Base-by-base conservation (phyloP, 257 asterid genomes). In the Eucommia ulmoides region DNA sequence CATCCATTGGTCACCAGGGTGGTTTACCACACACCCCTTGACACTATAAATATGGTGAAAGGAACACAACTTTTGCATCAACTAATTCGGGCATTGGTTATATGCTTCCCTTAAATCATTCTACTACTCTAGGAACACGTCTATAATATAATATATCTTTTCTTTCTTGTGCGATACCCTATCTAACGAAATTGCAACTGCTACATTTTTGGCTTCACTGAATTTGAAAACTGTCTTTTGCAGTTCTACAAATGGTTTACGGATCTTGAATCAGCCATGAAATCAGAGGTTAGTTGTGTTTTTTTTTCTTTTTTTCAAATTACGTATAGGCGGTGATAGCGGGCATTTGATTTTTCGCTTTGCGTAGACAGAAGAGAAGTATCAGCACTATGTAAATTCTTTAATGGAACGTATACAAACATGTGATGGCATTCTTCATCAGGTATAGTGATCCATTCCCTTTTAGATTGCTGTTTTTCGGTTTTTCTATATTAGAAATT, bases 171-270 rank as follows among this genome's bases (percentile, higher is more conserved):
- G 11, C 14, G 3, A 35, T 2, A 15, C 11, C 12, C 12, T 35
- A 15, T 1, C 44, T 35, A 35, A 4, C n/a, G 44, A 10, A 2
- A 35, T 35, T 35, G 11, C 11, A 2, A 35, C 3, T 11, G 1
- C 44, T 4, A 9, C n/a, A 35, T 10, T 35, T 18, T 35, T 35
- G 2, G 1, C 11, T 35, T 2, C 44, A 10, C 44, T 35, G 11
- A 2, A 35, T 35, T 12, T 20, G 44, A 5, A 25, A 25, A 56
- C 58, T 48, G 51, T 52, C 33, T 68, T 56, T 62, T 65, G 71
- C 94, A 91, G 99, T 91, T 91, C 75, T 86, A 91, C 64, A 86
- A 87, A 61, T 91, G 99, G 99, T 91, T 86, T 65, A 64, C 81
- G 23, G 89, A 78, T 60, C 94, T 91, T 50, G 97, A 91, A 78